These are phyloP conservation scores for Byssoonygena ceratinophila DNA, from an alignment of 2,329 filamentous ascomycete species.

Conservation along the genomic window DNA sequence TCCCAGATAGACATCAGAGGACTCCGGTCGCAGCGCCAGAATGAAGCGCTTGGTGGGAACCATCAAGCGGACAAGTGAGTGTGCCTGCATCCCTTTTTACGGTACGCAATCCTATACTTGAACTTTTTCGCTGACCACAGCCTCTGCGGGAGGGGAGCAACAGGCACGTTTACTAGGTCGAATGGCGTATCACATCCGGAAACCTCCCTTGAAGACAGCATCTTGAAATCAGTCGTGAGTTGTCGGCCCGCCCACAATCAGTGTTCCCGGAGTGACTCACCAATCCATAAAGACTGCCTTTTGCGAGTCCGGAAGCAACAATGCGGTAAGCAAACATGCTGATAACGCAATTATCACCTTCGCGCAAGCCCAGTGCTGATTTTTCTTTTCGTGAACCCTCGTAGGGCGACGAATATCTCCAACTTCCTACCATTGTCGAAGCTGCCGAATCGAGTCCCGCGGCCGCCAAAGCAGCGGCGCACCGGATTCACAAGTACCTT, in stretches of 20 bases:
- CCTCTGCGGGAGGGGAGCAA: background rate
- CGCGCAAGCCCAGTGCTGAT: background rate
- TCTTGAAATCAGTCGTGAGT: slow-evolving; percentile 35
- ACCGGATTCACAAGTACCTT: slow-evolving; percentile 71
- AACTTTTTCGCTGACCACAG: background rate
- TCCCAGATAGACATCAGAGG: too few relatives aligned
- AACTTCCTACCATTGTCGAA: slow-evolving; percentile 88
- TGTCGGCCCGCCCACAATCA: background rate
- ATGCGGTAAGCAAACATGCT: slow-evolving; percentile 27
- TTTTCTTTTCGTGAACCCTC: slow-evolving; percentile 26
- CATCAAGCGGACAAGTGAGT: slow-evolving; percentile 28
- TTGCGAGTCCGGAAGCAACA: slow-evolving; percentile 60
- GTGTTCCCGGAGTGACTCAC: background rate
- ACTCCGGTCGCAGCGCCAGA: slow-evolving; percentile 4
- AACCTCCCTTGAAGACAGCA: slow-evolving; percentile 32
- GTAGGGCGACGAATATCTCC: slow-evolving; percentile 79
- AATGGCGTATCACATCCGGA: slow-evolving; percentile 22
- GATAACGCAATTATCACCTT: too few relatives aligned
- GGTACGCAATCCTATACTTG: background rate
- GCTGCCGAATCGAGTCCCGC: slow-evolving; percentile 81
- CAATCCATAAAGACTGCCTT: slow-evolving; percentile 54
- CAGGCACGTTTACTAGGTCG: background rate
- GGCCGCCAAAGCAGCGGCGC: slow-evolving; percentile 71
- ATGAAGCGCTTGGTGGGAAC: slow-evolving; percentile 33
- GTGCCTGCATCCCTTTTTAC: background rate